Base-by-base conservation (phyloP, 1,139 yeast genomes). In the Hyphopichia khmerensis region DNA sequence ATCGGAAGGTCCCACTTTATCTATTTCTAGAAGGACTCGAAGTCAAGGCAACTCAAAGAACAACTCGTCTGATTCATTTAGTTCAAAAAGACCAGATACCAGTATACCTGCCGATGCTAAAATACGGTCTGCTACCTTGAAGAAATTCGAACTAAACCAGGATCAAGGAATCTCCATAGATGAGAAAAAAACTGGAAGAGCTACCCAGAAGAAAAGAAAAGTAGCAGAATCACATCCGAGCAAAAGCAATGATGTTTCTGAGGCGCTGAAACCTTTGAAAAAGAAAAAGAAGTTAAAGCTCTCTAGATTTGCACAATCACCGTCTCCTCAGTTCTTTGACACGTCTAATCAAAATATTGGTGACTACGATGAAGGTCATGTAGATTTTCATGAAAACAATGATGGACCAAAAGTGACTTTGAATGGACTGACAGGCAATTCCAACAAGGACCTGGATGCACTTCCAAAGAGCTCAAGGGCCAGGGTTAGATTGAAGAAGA, bases 331-430 rank as follows among this genome's bases (percentile, higher is more conserved):
- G 4, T 48, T 55, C 18, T 52, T 51, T 45, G 70, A 66, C 40
- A 40, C 52, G 5, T 66, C 72, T 0, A 55, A 63, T 35, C 69
- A 67, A 29, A 63, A 67, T 33, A 48, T 65, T 9, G 73, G 71
- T 14, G 71, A 69, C 33, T 70, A 69, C 43, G 69, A 60, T 8
- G 75, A 67, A 40, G 54, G 53, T 2, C 65, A 69, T 44, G 38
- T 70, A 8, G 57, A 54, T 3, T 53, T 47, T 36, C 49, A 64
- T 40, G 72, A 67, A 38, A 47, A 44, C 21, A 51, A 57, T 41
- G 43, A 56, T 2, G 43, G 42, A 18, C 46, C 46, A 3, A 39
- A 21, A 21, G 17, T 24, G 4, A 17, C 7, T n/a, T n/a, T 32
- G n/a, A 32, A 11, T 16, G 23, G 23, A n/a, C 21, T 11, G 34